phyloP scores from a whole-genome alignment of 2,329 filamentous ascomycete genomes.

The Didymosphaeria variabile region DNA sequence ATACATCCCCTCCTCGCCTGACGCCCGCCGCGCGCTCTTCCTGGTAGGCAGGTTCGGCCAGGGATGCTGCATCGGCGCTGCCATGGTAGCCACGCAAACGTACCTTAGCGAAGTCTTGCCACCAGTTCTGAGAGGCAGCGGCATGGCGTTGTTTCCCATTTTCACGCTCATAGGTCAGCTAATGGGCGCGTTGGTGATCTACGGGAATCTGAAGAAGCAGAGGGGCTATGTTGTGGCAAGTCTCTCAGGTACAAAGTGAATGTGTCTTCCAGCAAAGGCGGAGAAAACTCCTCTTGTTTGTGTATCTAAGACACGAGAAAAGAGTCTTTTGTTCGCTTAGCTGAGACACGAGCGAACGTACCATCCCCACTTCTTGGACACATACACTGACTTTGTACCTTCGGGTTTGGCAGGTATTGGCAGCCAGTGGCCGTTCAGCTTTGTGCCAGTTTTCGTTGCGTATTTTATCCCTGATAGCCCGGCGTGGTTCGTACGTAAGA shows the following conservation, averaged over 20 bases:
- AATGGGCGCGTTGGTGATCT: constrained; percentile 53
- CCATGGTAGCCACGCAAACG: constrained; percentile 52
- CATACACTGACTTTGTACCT: too few species aligned
- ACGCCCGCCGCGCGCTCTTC: constrained; percentile 47
- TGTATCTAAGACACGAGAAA: too few species aligned
- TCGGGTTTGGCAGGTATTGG: too few species aligned
- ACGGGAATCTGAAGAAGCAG: constrained; percentile 36
- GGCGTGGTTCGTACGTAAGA: constrained; percentile 57
- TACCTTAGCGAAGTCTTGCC: constrained; percentile 63
- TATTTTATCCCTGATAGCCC: constrained; percentile 62
- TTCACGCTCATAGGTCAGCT: constrained; percentile 61
- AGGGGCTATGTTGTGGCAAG: constrained; percentile 52
- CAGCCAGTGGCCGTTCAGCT: constrained; percentile 57
- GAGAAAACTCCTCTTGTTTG: too few species aligned
- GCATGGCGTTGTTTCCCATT: constrained; percentile 60
- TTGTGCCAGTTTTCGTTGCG: constrained; percentile 54
- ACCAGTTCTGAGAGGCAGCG: constrained; percentile 56
- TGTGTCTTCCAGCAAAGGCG: too few species aligned
- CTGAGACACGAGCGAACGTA: too few species aligned
- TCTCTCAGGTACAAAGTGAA: too few species aligned
- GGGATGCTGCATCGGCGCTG: constrained; percentile 56
- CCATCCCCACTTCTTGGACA: too few species aligned
- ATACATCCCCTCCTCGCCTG: constrained; percentile 34
- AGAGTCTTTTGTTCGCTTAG: too few species aligned
- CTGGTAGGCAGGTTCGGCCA: constrained; percentile 58